Conservation (phyloP, 495 filamentous ascomycete species). For the Xylaria flabelliformis region DNA sequence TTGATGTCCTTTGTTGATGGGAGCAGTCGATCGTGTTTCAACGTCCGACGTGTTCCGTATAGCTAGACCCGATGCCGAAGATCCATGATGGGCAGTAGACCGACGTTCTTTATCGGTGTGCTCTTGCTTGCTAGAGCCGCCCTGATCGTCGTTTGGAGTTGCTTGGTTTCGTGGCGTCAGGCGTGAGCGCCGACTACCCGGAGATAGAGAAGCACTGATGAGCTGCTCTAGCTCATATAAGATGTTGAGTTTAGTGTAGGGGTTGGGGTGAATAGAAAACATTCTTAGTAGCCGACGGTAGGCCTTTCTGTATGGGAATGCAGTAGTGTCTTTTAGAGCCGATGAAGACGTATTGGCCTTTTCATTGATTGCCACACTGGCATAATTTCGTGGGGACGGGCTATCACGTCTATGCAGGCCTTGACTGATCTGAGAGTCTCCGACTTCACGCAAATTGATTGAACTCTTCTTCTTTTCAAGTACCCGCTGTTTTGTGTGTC, state of each 20-base stretch:
- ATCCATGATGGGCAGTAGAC: not conserved
- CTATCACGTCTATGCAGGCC: constrained; percentile 40
- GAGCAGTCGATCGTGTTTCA: constrained; percentile 53
- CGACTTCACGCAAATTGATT: constrained; percentile 54
- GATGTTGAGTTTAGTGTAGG: constrained; percentile 82
- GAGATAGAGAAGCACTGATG: constrained; percentile 75
- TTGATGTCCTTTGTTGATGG: constrained; percentile 64
- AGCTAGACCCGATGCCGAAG: constrained; percentile 13
- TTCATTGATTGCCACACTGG: constrained; percentile 51
- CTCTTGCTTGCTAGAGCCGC: constrained; percentile 24
- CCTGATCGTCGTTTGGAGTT: constrained; percentile 31
- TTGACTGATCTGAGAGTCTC: constrained; percentile 41
- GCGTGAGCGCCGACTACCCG: constrained; percentile 44
- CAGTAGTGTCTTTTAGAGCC: constrained; percentile 52
- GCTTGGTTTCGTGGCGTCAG: constrained; percentile 37
- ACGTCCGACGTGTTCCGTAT: constrained; percentile 23
- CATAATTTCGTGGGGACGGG: constrained; percentile 45
- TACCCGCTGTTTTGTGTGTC: constrained; percentile 59
- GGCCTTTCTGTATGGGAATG: constrained; percentile 75
- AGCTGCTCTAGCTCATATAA: constrained; percentile 83
- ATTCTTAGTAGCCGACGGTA: constrained; percentile 82
- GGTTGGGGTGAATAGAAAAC: constrained; percentile 90
- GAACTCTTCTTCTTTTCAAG: constrained; percentile 67
- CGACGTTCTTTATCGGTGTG: constrained; percentile 31
- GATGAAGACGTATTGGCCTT: constrained; percentile 45